Evolutionary conservation across 108 stramenopile species (phyloP).

Genomic region (Skeletonema menzelii): DNA sequence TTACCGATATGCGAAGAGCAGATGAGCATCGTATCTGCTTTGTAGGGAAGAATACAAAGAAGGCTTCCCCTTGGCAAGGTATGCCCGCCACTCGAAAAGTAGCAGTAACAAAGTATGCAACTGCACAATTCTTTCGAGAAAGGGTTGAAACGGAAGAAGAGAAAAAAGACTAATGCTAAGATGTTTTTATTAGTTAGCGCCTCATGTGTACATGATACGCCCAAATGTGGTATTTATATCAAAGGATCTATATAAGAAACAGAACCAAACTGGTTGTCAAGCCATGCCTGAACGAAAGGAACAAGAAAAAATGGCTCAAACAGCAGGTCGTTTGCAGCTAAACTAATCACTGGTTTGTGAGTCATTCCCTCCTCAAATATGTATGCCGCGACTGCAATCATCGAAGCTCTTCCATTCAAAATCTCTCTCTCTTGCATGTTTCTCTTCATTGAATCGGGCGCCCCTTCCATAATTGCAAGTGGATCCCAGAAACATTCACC

Average conservation of each 20-base stretch:
- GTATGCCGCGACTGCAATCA: conserved; percentile 88
- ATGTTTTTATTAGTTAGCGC: not conserved
- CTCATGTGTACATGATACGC: not conserved
- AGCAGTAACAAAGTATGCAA: conserved; percentile 7
- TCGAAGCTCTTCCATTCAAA: conserved; percentile 92
- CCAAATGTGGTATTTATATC: not conserved
- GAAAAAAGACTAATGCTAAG: conserved; percentile 7
- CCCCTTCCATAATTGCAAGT: conserved; percentile 74
- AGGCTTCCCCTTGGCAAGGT: conserved; percentile 69
- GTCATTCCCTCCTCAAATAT: conserved; percentile 83
- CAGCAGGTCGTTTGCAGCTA: conserved; percentile 71
- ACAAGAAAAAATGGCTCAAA: conserved; percentile 79
- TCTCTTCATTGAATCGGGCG: conserved; percentile 75
- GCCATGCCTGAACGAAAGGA: conserved; percentile 75
- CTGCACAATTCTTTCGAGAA: conserved; percentile 39
- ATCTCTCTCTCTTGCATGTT: conserved; percentile 91
- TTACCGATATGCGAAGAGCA: conserved; percentile 83
- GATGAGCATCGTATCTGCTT: conserved; percentile 75
- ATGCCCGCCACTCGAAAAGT: conserved; percentile 74
- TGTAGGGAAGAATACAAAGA: conserved; percentile 77
- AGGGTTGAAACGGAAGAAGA: not conserved
- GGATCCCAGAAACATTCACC: conserved; percentile 93
- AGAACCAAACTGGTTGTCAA: conserved; percentile 57
- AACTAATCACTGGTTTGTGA: conserved; percentile 57
- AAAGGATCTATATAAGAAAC: conserved; percentile 18